Evolutionary conservation across 805 yeast species (phyloP).

Genomic region (Scheffersomyces stipitis): DNA sequence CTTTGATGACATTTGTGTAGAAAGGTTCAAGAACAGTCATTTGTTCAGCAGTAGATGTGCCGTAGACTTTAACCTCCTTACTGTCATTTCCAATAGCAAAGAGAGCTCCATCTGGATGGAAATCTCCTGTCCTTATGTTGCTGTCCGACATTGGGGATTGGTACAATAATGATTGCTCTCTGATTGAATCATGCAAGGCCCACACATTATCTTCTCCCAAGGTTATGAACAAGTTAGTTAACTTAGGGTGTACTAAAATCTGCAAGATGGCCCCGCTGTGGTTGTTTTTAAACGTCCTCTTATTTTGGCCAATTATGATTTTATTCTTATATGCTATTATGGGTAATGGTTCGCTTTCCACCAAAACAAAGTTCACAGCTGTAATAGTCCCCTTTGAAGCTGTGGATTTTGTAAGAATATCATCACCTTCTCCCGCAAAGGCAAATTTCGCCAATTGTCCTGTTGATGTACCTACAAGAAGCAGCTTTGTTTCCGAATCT

Average conservation of each 20-base stretch:
- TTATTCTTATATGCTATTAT: slow-evolving; percentile 19
- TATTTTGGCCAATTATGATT: slow-evolving; percentile 11
- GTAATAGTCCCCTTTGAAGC: slow-evolving; percentile 12
- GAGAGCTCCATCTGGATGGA: slow-evolving; percentile 52
- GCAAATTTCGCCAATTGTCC: slow-evolving; percentile 11
- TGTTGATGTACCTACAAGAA: slow-evolving; percentile 12
- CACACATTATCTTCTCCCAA: slow-evolving; percentile 24
- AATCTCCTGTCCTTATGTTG: slow-evolving; percentile 19
- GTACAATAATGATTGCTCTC: neutral
- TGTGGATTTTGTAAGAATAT: neutral
- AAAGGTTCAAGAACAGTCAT: slow-evolving; percentile 32
- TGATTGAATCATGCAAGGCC: slow-evolving; percentile 14
- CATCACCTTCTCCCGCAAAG: slow-evolving; percentile 4
- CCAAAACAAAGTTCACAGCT: slow-evolving; percentile 10
- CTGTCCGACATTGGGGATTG: slow-evolving; percentile 1
- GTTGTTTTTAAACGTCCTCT: slow-evolving; percentile 1
- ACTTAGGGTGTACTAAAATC: slow-evolving; percentile 33
- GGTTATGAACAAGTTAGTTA: slow-evolving; percentile 25
- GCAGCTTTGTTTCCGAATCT: neutral
- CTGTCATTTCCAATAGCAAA: slow-evolving; percentile 38
- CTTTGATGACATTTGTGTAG: slow-evolving; percentile 23
- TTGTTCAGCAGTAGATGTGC: slow-evolving; percentile 35
- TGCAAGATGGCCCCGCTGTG: slow-evolving; percentile 14
- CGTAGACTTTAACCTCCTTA: slow-evolving; percentile 36
- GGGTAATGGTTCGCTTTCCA: slow-evolving; percentile 13